These are phyloP conservation scores for Lactarius indigo DNA, from an alignment of 768 basidiomycete species.

Conservation along the genomic window DNA sequence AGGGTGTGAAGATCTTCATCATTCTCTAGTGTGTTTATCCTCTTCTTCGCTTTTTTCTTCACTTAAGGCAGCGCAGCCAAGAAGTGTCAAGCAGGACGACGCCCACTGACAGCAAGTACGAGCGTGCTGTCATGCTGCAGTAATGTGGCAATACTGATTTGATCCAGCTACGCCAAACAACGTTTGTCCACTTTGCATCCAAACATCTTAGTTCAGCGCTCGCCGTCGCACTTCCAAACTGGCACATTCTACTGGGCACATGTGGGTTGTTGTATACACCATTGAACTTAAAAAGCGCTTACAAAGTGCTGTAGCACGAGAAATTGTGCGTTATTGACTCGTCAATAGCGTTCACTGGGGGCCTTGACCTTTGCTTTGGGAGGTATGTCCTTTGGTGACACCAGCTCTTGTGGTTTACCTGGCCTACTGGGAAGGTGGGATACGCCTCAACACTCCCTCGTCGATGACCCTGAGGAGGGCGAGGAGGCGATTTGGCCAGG, in stretches of 20 bases:
- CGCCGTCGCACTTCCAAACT: slow-evolving; percentile 95
- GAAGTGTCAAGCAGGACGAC: slow-evolving; percentile 96
- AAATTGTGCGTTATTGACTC: slow-evolving; percentile 97
- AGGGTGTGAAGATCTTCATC: slow-evolving; percentile 94
- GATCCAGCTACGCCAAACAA: slow-evolving; percentile 78
- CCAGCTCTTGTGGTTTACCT: slow-evolving; percentile 7
- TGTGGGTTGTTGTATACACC: slow-evolving; percentile 43
- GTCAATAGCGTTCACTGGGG: slow-evolving; percentile 97
- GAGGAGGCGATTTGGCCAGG: slow-evolving; percentile 83
- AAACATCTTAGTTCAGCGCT: slow-evolving; percentile 95
- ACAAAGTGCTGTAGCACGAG: slow-evolving; percentile 65
- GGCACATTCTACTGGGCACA: slow-evolving; percentile 99
- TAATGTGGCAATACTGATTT: neutral
- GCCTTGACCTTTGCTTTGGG: slow-evolving; percentile 91
- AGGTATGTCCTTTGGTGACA: slow-evolving; percentile 40
- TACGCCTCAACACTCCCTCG: slow-evolving; percentile 86
- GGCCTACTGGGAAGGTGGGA: slow-evolving; percentile 66
- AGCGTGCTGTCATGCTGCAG: slow-evolving; percentile 3
- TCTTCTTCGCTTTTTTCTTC: neutral
- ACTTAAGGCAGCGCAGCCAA: slow-evolving; percentile 48
- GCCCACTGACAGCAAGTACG: slow-evolving; percentile 88
- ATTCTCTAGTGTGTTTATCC: slow-evolving; percentile 74
- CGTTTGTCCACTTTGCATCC: slow-evolving; percentile 73
- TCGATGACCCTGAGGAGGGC: slow-evolving; percentile 75
- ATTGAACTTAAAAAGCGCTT: neutral